Conservation (phyloP, 345 rosid species). For the Linum usitatissimum region DNA sequence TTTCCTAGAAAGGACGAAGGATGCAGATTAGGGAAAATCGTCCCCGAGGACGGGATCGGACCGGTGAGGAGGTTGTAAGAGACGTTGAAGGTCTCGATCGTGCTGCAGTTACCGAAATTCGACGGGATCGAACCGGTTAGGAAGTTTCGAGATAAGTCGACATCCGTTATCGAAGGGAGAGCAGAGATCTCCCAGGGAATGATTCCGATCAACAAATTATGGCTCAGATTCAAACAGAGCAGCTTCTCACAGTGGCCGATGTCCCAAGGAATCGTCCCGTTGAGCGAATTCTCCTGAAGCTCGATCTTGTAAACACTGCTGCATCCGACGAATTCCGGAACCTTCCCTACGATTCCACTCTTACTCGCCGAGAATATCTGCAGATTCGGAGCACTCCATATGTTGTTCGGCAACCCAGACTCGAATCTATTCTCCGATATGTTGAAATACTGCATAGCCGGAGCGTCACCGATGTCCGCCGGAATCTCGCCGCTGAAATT, state of each 20-base stretch:
- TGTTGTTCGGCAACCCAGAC: constrained; percentile 34
- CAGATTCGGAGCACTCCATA: constrained; percentile 61
- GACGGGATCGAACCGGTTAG: constrained; percentile 84
- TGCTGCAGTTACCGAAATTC: constrained; percentile 62
- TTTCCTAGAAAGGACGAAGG: constrained; percentile 74
- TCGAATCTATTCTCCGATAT: constrained; percentile 53
- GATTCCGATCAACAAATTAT: constrained; percentile 57
- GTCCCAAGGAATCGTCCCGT: constrained; percentile 72
- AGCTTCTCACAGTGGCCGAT: constrained; percentile 85
- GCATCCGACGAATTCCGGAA: constrained; percentile 73
- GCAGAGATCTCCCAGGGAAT: constrained; percentile 80
- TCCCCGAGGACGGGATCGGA: constrained; percentile 55
- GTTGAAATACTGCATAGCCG: constrained; percentile 56
- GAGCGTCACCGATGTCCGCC: constrained; percentile 49
- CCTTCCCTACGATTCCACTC: constrained; percentile 35
- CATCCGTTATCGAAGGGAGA: constrained; percentile 54
- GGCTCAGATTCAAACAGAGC: constrained; percentile 49
- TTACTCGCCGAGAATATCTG: constrained; percentile 68
- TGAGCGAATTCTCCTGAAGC: constrained; percentile 56
- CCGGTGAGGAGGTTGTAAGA: constrained; percentile 64
- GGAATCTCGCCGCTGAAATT: constrained; percentile 60
- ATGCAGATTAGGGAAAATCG: constrained; percentile 53
- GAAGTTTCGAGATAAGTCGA: constrained; percentile 68
- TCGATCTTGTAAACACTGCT: constrained; percentile 62
- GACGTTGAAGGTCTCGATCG: constrained; percentile 75